Evolutionary conservation across 805 yeast species (phyloP).

Genomic region (Yamadazyma sp.): DNA sequence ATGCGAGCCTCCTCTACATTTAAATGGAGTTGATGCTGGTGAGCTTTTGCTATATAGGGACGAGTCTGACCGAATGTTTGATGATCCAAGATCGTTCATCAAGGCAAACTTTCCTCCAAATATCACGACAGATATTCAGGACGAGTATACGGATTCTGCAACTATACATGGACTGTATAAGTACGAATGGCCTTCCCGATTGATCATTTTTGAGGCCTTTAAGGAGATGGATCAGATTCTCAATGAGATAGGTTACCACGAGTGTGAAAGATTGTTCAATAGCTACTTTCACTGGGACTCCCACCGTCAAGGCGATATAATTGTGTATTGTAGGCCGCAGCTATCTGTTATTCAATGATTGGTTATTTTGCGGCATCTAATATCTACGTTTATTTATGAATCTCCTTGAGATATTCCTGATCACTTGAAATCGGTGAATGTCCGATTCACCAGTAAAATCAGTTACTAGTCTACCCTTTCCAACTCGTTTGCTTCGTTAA

Average conservation of each 20-base stretch:
- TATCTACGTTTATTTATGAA: too few species aligned
- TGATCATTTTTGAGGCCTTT: slow-evolving; percentile 70
- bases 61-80: slow-evolving; percentile 84
- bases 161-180: too few species aligned
- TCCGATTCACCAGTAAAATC: too few species aligned
- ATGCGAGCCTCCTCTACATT: slow-evolving; percentile 84
- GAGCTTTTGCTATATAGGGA: slow-evolving; percentile 58
- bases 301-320: slow-evolving; percentile 75
- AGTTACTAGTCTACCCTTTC: not conserved
- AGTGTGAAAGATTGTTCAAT: slow-evolving; percentile 64
- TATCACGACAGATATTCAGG: slow-evolving; percentile 5
- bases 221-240: slow-evolving; percentile 44
- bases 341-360: not conserved
- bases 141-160: too few species aligned
- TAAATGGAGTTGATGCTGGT: slow-evolving; percentile 18
- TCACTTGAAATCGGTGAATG: too few species aligned
- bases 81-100: slow-evolving; percentile 61
- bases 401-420: too few species aligned
- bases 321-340: slow-evolving; percentile 52
- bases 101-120: slow-evolving; percentile 46
- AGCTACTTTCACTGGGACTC: slow-evolving; percentile 83
- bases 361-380: too few species aligned
- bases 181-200: slow-evolving; percentile 63
- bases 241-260: slow-evolving; percentile 42
- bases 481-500: slow-evolving; percentile 49